Percentiles rank a stretch among this genome's conserved stretches.
Evolutionary conservation across 2,329 filamentous ascomycete species (phyloP).

Genomic region (Akanthomyces muscarius): DNA sequence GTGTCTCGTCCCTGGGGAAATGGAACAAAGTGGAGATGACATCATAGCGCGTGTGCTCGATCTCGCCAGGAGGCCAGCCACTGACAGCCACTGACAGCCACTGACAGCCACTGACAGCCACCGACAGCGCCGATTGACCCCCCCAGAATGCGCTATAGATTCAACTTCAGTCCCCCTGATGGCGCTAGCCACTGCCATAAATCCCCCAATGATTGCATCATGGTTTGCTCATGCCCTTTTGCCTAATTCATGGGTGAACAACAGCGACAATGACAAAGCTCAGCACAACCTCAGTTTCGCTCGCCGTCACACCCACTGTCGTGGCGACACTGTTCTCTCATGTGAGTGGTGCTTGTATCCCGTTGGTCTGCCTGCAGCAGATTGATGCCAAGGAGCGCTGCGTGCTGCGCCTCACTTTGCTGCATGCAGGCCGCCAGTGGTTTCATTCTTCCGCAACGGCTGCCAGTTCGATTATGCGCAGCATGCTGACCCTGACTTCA

Average conservation of each 20-base stretch:
- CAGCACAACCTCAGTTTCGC: conserved; percentile 75
- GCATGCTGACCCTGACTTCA: neutral
- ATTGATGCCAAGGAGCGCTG: neutral
- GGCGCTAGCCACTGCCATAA: neutral
- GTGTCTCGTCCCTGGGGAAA: neutral
- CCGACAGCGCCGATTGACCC: no score
- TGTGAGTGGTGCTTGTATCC: conserved; percentile 47
- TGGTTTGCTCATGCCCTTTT: neutral
- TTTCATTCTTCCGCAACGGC: neutral
- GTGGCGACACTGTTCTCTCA: conserved; percentile 84
- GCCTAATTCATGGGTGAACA: neutral
- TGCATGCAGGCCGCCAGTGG: neutral
- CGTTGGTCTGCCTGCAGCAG: neutral
- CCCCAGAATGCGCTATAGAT: neutral
- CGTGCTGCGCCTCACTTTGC: conserved; percentile 5
- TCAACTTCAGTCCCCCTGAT: neutral
- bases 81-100: no score
- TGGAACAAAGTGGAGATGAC: neutral
- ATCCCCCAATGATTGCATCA: conserved; percentile 2
- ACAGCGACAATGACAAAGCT: conserved; percentile 50
- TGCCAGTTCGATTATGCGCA: neutral
- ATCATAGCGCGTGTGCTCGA: neutral
- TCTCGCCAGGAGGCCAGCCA: neutral
- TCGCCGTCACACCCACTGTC: conserved; percentile 83
- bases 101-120: no score